Base-by-base conservation (phyloP, 2,329 filamentous ascomycete genomes). In the Sporothrix variecibatus region DNA sequence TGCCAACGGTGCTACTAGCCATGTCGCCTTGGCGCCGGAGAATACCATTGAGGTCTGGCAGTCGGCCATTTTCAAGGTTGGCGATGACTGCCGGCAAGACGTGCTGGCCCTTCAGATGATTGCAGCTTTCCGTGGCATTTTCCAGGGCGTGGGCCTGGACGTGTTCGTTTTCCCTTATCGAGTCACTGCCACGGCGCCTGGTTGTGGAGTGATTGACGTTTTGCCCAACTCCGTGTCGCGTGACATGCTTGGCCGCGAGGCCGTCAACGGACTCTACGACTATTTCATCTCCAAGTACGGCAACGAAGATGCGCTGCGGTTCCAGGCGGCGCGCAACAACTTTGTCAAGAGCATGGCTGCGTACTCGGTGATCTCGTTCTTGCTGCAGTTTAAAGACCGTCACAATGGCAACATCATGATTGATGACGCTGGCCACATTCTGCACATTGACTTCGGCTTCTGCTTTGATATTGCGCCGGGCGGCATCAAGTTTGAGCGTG, bases 341-440 rank as follows among this genome's bases (percentile, higher is more conserved):
- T 99, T 99, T 81, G 95, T 99, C 83, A 99, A 99, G 86, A 96
- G 93, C 81, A 98, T 99, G 96, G 96, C 97, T 0, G 97, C 96
- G 15, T 99, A 99, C 85, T 97, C 93, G 23, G 92, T 99, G 79
- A 98, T 99, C 77, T 97, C 94, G 0, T 99, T 97, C 84, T 87
- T 99, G 17, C 86, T 99, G 51, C 97, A 99, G 80, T 98, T 99
- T 91, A 99, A 99, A 83, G 96, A 99, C 81, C 92, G 96, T 2
- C 96, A 99, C 85, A 99, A 99, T 82, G 96, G 96, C 76, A 99
- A 99, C 86, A 99, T 99, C 86, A 99, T 99, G 97, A 91, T 99
- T 76, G 95, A 99, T 82, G 95, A 98, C 80, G 93, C 93, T 0
- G 96, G 97, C 3, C 96, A 99, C 83, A 97, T 99, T 79, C 89